A percentile compares a stretch with the other conserved stretches of the same genome.
phyloP scores from a whole-genome alignment of 306 rosid species.

The Amphicarpaea edgeworthii region DNA sequence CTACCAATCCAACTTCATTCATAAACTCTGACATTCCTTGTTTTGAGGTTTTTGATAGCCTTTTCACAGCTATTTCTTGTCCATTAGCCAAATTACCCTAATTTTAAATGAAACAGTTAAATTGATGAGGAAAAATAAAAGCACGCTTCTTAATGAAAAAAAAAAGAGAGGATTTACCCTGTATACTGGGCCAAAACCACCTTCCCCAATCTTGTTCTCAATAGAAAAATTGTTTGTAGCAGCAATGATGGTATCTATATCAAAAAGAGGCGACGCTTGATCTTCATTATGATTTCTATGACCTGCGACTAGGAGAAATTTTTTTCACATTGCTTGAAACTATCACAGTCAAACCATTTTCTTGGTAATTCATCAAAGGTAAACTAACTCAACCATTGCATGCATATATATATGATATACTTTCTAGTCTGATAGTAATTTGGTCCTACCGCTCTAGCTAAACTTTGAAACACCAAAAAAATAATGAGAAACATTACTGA shows the following conservation, averaged over 20 bases:
- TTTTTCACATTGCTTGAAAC: constrained; percentile 7
- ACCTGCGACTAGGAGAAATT: constrained; percentile 28
- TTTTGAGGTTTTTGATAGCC: too few species aligned
- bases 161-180: constrained; percentile 41
- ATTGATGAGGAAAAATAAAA: too few species aligned
- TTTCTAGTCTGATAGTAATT: too few species aligned
- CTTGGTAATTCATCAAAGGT: too few species aligned
- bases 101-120: too few species aligned
- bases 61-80: too few species aligned
- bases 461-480: not conserved
- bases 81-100: too few species aligned
- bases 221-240: constrained; percentile 52
- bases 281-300: constrained; percentile 40
- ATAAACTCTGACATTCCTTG: too few species aligned
- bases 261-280: constrained; percentile 44
- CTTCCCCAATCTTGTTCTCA: constrained; percentile 55
- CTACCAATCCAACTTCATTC: too few species aligned
- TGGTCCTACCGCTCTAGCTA: too few species aligned
- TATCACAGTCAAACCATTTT: not conserved
- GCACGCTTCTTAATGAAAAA: not conserved
- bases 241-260: constrained; percentile 38
- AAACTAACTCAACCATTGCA: too few species aligned
- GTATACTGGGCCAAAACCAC: constrained; percentile 65
- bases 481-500: not conserved
- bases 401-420: too few species aligned